Conservation (phyloP, 805 yeast genomes). For the Saturnispora quitensis region DNA sequence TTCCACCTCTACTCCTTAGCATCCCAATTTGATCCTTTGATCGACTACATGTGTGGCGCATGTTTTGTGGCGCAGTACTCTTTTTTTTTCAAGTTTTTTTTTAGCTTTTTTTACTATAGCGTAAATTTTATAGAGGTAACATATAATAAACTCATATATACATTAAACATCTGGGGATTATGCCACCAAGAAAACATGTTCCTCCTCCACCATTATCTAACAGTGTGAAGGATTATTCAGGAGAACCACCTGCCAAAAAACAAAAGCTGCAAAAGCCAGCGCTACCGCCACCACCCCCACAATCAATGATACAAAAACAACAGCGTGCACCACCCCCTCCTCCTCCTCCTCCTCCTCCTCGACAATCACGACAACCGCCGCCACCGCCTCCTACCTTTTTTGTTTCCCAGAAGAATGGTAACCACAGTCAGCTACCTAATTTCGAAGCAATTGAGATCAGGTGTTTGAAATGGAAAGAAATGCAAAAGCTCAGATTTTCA, state of each 20-base stretch:
- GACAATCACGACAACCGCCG: neutral
- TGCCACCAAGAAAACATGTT: neutral
- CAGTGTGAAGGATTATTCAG: neutral
- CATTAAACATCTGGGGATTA: neutral
- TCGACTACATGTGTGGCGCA: neutral
- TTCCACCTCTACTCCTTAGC: neutral
- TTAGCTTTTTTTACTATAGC: neutral
- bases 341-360: neutral
- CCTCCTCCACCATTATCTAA: slow-evolving; percentile 10
- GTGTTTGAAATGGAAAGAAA: slow-evolving; percentile 45
- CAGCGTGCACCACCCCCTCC: neutral
- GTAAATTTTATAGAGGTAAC: neutral
- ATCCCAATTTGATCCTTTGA: neutral
- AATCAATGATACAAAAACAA: neutral
- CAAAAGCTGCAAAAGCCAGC: neutral
- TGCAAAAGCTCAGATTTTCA: slow-evolving; percentile 51
- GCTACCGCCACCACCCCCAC: slow-evolving; percentile 15
- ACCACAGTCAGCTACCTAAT: neutral
- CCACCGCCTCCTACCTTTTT: slow-evolving; percentile 11
- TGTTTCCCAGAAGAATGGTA: neutral
- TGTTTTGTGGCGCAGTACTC: neutral
- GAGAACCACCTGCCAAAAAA: neutral
- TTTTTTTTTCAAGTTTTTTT: too few species aligned
- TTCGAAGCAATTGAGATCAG: neutral
- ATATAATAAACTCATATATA: neutral